Evolutionary conservation across 2,329 filamentous ascomycete species (phyloP).

Genomic region (Diplocarpon rosae): DNA sequence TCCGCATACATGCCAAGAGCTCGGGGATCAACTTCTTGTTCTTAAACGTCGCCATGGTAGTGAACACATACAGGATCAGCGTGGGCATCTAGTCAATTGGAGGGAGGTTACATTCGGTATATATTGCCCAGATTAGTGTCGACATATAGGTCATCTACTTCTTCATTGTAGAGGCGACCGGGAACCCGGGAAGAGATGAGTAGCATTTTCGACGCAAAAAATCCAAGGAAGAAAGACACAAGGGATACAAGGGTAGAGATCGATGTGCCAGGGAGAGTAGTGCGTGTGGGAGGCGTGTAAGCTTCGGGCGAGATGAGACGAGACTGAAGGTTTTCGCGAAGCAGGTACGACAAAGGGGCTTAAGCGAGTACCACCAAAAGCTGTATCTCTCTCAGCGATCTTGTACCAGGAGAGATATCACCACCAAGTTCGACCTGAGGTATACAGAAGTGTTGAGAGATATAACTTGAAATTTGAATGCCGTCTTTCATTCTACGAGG

Average conservation of each 20-base stretch:
- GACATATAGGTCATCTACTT: slow-evolving; percentile 25
- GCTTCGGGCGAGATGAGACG: too few species aligned
- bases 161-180: slow-evolving; percentile 22
- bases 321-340: too few species aligned
- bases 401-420: too few species aligned
- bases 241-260: slow-evolving; percentile 19
- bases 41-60: slow-evolving; percentile 30
- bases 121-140: slow-evolving; percentile 17
- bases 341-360: too few species aligned
- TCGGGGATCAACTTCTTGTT: slow-evolving; percentile 31
- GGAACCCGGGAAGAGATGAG: slow-evolving; percentile 21
- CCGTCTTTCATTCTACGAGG: too few species aligned
- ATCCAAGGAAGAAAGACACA: slow-evolving; percentile 20
- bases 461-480: too few species aligned
- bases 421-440: too few species aligned
- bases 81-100: slow-evolving; percentile 28
- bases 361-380: too few species aligned
- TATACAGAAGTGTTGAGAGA: too few species aligned
- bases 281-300: slow-evolving; percentile 18
- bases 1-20: slow-evolving; percentile 36
- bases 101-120: too few species aligned
- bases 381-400: too few species aligned
- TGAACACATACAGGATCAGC: slow-evolving; percentile 30
- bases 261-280: slow-evolving; percentile 16
- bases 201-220: slow-evolving; percentile 22